Base-by-base conservation (phyloP, 2,329 filamentous ascomycete species). In the Penicillium paneum region DNA sequence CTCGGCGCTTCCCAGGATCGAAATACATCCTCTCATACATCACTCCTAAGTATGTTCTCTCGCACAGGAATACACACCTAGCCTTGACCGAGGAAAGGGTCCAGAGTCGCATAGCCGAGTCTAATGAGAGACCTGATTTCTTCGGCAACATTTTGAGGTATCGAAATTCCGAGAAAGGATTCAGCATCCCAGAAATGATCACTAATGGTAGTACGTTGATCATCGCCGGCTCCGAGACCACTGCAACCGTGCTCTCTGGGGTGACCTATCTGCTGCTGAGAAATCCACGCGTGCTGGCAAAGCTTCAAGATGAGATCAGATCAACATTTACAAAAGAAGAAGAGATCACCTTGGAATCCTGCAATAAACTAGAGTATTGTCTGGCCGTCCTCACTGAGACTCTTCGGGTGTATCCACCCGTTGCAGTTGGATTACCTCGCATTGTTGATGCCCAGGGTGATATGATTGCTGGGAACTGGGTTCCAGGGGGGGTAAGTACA, bases 201-300 rank as follows among this genome's bases (percentile, higher is more conserved):
- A 74, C 76, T 0, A 63, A 60, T 41, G 44, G 17, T 2, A 57
- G 40, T 26, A 40, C 42, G 0, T 38, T 63, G n/a, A 63, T 63
- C 28, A 40, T 39, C 52, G 66, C 35, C 39, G 78, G 78, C 0
- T 73, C 69, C 1, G 78, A 81, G 51, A 81, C 79, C 0, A 80
- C 77, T 0, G 77, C 78, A 0, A 79, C 78, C 0, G 57, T 73
- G 0, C 65, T 81, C 0, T 66, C 71, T 0, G 78, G 77, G 0
- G 64, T 67, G 0, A 77, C 76, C 0, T 80, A 72, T 48, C 66
- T 76, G 0, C 62, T 82, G 0, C 58, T 77, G 28, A 61, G 44
- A 6, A 70, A 73, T 39, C 75, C 75, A 0, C 49, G 61, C 0
- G 62, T 59, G 0, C 55, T 76, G 7, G 49, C 62, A 55, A 74